Evolutionary conservation across 2,329 filamentous ascomycete genomes (phyloP), one percentile per base, ranked within the genome.

Genomic region (Acrocalymma vagum): DNA sequence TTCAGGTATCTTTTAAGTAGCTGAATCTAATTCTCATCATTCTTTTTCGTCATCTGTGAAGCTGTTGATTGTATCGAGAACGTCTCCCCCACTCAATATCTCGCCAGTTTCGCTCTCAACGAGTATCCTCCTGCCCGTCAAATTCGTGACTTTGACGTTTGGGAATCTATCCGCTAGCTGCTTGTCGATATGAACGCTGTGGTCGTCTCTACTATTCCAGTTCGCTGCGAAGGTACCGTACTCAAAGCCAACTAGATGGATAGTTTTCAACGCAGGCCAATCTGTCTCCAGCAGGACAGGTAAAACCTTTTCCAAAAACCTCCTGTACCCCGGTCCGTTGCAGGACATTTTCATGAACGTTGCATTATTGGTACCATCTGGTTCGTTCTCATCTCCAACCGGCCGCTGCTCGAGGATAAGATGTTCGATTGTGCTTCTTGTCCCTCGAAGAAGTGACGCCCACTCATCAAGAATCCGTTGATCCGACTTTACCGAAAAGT

Each of bases 191-290:
- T n/a, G n/a, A n/a, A n/a, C n/a, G n/a, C n/a, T n/a, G n/a, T n/a
- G n/a, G n/a, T n/a, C n/a, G n/a, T n/a, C n/a, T n/a, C n/a, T n/a
- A n/a, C n/a, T n/a, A n/a, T n/a, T n/a, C n/a, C n/a, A n/a, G n/a
- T n/a, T n/a, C n/a, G n/a, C n/a, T n/a, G n/a, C n/a, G n/a, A n/a
- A n/a, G n/a, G n/a, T n/a, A n/a, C n/a, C 28, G 13, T 30, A 18
- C 21, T 53, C 49, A 21, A 53, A 44, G 3, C 46, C 49, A 24
- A 46, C 50, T n/a, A 53, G 35, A 7, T 31, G 22, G 24, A 53
- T 42, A 10, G 18, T 10, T 18, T 42, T 20, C 15, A 53, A 23
- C 3, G 13, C 23, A 25, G 49, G 49, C 45, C 45, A 50, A 2
- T 43, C 36, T 11, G 6, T 23, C 16, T 50, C 42, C n/a, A 53